A percentile compares a stretch with the other conserved stretches of the same genome.
These are phyloP conservation scores for Candida boidinii DNA, from an alignment of 805 yeast genomes.

Conservation along the genomic window DNA sequence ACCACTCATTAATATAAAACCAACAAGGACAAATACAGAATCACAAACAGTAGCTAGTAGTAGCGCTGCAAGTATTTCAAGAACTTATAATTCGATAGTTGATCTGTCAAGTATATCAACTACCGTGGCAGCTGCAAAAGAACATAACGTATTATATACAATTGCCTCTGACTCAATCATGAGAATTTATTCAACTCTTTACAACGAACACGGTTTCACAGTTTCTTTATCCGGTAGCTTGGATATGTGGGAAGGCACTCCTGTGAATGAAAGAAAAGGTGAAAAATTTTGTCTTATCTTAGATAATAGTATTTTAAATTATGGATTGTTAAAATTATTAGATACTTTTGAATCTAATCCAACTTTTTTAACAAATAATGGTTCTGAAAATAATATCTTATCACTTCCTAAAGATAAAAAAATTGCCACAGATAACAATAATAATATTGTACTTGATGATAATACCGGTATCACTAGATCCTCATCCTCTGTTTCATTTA, in stretches of 20 bases:
- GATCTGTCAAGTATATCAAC: not conserved
- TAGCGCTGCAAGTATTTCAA: not conserved
- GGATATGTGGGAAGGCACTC: conserved; percentile 19
- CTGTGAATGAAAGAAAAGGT: conserved; percentile 4
- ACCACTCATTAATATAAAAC: conserved; percentile 20
- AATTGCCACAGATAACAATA: too few relatives aligned
- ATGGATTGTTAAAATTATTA: conserved; percentile 16
- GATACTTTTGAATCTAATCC: conserved; percentile 10
- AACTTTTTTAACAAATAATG: too few relatives aligned
- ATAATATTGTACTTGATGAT: not conserved
- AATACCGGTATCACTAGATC: not conserved
- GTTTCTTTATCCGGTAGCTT: conserved; percentile 49
- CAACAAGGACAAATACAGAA: not conserved
- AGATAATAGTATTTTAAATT: conserved; percentile 28
- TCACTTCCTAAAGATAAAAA: too few relatives aligned
- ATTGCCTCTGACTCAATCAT: conserved; percentile 49
- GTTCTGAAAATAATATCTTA: too few relatives aligned
- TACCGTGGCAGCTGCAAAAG: conserved; percentile 13
- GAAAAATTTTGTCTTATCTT: conserved; percentile 22
- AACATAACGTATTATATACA: conserved; percentile 53
- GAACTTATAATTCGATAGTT: not conserved
- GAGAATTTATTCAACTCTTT: conserved; percentile 64
- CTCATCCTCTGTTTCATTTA: not conserved
- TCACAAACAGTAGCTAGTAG: too few relatives aligned
- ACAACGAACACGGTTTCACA: conserved; percentile 46